Evolutionary conservation across 2,329 filamentous ascomycete species (phyloP).

Genomic region (Saccharata proteae): DNA sequence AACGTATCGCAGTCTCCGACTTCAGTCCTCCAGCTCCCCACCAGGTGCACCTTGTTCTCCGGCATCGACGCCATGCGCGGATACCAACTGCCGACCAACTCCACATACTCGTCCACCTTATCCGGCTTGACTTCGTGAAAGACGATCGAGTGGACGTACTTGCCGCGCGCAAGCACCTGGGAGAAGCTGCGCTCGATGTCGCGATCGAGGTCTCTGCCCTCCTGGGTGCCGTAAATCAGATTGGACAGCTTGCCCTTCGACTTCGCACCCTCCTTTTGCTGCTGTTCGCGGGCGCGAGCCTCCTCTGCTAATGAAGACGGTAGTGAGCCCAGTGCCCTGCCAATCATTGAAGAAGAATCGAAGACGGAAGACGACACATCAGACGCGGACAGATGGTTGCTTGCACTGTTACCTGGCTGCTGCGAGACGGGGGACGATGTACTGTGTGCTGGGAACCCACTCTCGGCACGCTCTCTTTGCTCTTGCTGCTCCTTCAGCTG

Average conservation of each 20-base stretch:
- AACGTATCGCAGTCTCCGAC: constrained; percentile 97
- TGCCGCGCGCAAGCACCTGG: constrained; percentile 85
- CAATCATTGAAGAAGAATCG: constrained; percentile 16
- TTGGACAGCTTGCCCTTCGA: constrained; percentile 61
- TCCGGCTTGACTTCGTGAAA: constrained; percentile 94
- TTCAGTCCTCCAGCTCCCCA: constrained; percentile 96
- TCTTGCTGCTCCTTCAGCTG: constrained; percentile 64
- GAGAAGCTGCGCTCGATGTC: constrained; percentile 96
- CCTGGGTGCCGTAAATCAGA: constrained; percentile 93
- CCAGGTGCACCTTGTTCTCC: constrained; percentile 89
- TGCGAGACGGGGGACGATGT: too few relatives aligned
- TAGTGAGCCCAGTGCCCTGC: constrained; percentile 49
- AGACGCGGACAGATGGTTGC: constrained; percentile 29
- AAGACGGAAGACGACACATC: constrained; percentile 23
- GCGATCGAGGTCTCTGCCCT: constrained; percentile 84
- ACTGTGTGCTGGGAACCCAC: constrained; percentile 61
- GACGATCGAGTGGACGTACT: constrained; percentile 97
- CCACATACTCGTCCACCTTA: constrained; percentile 87
- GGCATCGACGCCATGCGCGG: constrained; percentile 72
- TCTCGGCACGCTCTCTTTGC: constrained; percentile 69
- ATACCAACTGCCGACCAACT: constrained; percentile 84
- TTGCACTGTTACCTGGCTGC: neutral
- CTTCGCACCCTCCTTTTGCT: constrained; percentile 48
- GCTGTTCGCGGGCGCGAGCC: constrained; percentile 46
- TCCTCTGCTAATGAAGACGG: constrained; percentile 36